These are phyloP conservation scores for Syzygium aromaticum DNA, from an alignment of 345 rosid species.

Conservation along the genomic window DNA sequence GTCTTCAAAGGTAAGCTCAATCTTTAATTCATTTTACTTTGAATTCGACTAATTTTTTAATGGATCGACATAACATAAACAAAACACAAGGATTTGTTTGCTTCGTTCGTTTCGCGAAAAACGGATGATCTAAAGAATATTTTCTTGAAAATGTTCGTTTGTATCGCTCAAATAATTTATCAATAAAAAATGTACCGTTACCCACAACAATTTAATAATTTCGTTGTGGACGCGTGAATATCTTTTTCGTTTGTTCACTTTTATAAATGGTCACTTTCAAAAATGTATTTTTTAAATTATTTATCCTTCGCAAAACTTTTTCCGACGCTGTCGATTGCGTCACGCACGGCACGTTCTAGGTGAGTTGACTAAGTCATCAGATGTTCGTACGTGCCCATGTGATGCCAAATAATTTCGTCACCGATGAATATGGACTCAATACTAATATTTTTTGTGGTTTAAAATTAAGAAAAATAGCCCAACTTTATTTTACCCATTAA, in stretches of 20 bases:
- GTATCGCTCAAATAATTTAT: not conserved
- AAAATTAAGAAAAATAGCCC: not conserved
- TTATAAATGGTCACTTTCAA: rapidly evolving
- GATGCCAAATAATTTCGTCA: not conserved
- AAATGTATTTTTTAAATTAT: not conserved
- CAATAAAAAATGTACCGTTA: not conserved
- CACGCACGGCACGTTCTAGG: not conserved
- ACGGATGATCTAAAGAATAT: not conserved
- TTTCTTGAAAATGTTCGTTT: not conserved
- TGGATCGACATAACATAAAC: not conserved
- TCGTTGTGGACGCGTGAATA: not conserved
- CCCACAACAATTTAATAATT: not conserved
- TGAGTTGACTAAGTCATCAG: not conserved
- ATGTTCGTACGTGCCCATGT: not conserved
- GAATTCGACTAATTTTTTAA: not conserved
- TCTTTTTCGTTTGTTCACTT: rapidly evolving
- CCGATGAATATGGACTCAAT: not conserved
- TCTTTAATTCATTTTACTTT: not conserved
- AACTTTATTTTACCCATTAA: not conserved
- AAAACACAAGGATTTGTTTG: not conserved
- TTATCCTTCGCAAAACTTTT: not conserved
- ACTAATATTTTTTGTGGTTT: not conserved
- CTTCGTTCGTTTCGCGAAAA: not conserved
- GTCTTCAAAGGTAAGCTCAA: slow-evolving; percentile 36
- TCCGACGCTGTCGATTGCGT: not conserved